Base-by-base conservation (phyloP, 352 stramenopile genomes). In the Globisporangium paddicum region DNA sequence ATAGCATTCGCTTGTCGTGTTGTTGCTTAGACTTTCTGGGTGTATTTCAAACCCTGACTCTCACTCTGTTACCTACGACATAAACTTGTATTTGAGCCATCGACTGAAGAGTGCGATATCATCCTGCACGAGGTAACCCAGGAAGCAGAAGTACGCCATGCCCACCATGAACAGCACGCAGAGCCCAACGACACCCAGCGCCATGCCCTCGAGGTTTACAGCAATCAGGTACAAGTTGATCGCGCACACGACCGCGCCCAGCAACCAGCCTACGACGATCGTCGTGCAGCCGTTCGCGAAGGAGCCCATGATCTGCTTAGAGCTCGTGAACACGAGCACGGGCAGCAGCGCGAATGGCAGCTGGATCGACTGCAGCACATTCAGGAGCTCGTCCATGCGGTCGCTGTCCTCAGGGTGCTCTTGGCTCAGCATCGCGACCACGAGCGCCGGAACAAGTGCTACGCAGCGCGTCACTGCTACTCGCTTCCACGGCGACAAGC, bases 341-440 rank as follows among this genome's bases (percentile, higher is more conserved):
- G 92, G 92, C 2, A 98, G 67, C 46, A 97, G 68, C 13, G 90
- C 91, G 56, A 98, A 98, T 23, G 92, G 92, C 10, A 98, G 72
- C 62, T 97, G 89, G 53, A 98, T 88, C 18, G 81, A 96, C 68
- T 98, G 91, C 32, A 97, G 66, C 30, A 98, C 89, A 52, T 98
- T 98, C 18, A 98, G 77, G 38, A 87, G 71, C 62, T 98, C 88
- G 62, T 96, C 84, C 69, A 97, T 90, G 52, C 76, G 73, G 55
- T 98, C 90, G 52, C 78, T 96, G 40, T 87, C 71, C 26, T 79
- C 67, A 2, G 86, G 79, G 51, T 95, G 86, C 51, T 88, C 64
- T 58, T 96, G 66, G 30, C 88, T 95, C 48, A 96, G 55, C 6
- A 97, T 88, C 5, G 89, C 89, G 21, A 98, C 91, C 2, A 77